These are phyloP conservation scores for Aspergillus sergii DNA, from an alignment of 2,329 filamentous ascomycete genomes.

Conservation along the genomic window DNA sequence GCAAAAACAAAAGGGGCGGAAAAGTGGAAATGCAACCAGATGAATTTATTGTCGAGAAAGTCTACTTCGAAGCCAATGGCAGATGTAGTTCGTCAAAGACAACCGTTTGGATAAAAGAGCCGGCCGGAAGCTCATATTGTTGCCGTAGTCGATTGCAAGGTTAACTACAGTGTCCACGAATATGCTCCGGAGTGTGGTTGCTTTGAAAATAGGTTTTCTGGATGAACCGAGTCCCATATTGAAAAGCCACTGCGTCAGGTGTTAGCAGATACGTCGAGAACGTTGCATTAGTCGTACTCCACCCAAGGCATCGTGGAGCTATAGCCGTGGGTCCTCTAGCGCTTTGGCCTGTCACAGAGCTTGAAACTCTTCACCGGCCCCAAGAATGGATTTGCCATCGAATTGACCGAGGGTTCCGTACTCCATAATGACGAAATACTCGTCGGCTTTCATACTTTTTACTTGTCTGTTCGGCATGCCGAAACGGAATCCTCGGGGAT, in stretches of 20 bases:
- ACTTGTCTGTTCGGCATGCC: slow-evolving; percentile 4
- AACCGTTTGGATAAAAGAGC: background rate
- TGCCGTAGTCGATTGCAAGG: background rate
- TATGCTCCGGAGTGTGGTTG: background rate
- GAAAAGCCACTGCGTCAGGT: background rate
- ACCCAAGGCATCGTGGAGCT: background rate
- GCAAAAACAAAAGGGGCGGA: background rate
- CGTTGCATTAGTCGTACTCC: slow-evolving; percentile 1
- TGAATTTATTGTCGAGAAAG: background rate
- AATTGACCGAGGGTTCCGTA: background rate
- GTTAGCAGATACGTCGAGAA: background rate
- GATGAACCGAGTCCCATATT: background rate
- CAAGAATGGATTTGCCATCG: slow-evolving; percentile 1
- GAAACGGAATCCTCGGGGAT: background rate
- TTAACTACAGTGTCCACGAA: background rate
- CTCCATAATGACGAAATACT: slow-evolving; percentile 2
- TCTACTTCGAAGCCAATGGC: background rate
- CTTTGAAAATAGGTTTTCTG: background rate
- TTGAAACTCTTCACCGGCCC: background rate
- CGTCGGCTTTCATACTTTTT: background rate
- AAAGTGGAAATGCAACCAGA: background rate
- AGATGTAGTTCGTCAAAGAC: background rate
- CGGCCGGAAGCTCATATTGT: background rate
- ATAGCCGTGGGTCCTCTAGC: background rate
- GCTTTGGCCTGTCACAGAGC: background rate